Conservation (phyloP, 352 stramenopile species). For the Pythium phragmiticola region DNA sequence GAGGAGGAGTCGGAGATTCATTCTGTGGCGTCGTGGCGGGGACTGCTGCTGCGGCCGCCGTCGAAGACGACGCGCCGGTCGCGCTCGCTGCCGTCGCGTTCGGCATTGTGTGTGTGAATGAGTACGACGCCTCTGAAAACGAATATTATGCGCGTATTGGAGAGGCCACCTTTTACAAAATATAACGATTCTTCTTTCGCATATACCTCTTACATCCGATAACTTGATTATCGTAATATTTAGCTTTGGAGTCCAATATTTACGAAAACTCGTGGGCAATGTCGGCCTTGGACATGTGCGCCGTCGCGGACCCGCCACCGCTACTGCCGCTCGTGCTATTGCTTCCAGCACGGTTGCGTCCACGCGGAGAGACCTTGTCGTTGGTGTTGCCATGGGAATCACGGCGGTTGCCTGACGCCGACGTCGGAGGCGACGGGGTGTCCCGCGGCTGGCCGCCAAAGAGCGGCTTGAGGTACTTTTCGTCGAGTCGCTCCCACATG, state of each 20-base stretch:
- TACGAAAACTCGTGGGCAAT: slow-evolving; percentile 44
- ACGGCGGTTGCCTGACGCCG: not conserved
- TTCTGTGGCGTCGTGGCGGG: not conserved
- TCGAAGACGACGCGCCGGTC: not conserved
- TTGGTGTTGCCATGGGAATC: not conserved
- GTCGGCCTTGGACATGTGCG: slow-evolving; percentile 45
- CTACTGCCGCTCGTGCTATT: not conserved
- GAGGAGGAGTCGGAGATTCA: not conserved
- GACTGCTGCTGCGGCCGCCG: not conserved
- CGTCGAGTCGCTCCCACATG: slow-evolving; percentile 26
- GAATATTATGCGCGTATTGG: not conserved
- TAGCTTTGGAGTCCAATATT: slow-evolving; percentile 4
- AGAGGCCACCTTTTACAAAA: not conserved
- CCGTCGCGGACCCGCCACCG: not conserved
- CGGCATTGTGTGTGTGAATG: not conserved
- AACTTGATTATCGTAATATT: slow-evolving; percentile 3
- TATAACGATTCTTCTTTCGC: not conserved
- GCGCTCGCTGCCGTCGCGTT: not conserved
- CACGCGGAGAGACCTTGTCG: not conserved
- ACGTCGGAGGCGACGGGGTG: not conserved
- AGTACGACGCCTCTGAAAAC: not conserved
- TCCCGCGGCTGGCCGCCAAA: slow-evolving; percentile 25
- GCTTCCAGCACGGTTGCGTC: slow-evolving; percentile 20
- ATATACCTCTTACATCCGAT: not conserved
- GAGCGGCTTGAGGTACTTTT: slow-evolving; percentile 32